Evolutionary conservation across 2,329 filamentous ascomycete species (phyloP).

Genomic region (Ophiostoma fasciatum): DNA sequence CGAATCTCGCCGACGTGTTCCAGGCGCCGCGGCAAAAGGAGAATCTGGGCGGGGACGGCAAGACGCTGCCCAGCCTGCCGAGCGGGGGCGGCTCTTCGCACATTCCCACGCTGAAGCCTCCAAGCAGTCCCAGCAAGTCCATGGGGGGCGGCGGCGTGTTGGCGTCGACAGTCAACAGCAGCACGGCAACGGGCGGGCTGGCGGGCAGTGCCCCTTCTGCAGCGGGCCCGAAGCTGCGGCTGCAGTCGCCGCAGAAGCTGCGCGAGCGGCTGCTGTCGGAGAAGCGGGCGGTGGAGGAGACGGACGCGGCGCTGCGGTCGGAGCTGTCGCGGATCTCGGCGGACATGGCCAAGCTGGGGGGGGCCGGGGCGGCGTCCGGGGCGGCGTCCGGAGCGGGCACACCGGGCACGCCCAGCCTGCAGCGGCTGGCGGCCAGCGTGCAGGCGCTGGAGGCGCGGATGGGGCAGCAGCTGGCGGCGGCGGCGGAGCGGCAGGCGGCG

Average conservation of each 20-base stretch:
- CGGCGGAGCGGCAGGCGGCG: constrained; percentile 44
- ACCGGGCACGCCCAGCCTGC: too few relatives aligned
- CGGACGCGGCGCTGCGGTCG: constrained; percentile 53
- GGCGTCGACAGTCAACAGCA: too few relatives aligned
- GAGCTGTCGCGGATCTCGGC: constrained; percentile 70
- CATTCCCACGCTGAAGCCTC: constrained; percentile 37
- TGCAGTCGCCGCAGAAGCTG: constrained; percentile 59
- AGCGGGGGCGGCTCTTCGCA: constrained; percentile 23
- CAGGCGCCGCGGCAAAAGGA: constrained; percentile 35
- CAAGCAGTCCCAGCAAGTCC: too few relatives aligned
- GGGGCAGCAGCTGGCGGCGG: constrained; percentile 40
- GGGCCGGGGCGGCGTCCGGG: constrained; percentile 9
- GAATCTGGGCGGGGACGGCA: constrained; percentile 31
- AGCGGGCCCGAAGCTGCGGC: constrained; percentile 39
- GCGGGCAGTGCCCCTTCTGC: constrained; percentile 15
- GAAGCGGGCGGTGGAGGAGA: constrained; percentile 56
- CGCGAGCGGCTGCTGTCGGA: constrained; percentile 77
- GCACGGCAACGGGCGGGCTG: too few relatives aligned
- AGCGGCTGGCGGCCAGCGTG: constrained; percentile 39
- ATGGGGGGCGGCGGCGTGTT: too few relatives aligned
- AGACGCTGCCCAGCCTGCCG: constrained; percentile 28
- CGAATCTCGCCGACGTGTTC: too few relatives aligned
- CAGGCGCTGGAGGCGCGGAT: constrained; percentile 53
- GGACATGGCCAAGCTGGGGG: constrained; percentile 52
- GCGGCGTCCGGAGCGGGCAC: too few relatives aligned